These are phyloP conservation scores for Parmelia sp. DNA, from an alignment of 495 filamentous ascomycete species.

Conservation along the genomic window DNA sequence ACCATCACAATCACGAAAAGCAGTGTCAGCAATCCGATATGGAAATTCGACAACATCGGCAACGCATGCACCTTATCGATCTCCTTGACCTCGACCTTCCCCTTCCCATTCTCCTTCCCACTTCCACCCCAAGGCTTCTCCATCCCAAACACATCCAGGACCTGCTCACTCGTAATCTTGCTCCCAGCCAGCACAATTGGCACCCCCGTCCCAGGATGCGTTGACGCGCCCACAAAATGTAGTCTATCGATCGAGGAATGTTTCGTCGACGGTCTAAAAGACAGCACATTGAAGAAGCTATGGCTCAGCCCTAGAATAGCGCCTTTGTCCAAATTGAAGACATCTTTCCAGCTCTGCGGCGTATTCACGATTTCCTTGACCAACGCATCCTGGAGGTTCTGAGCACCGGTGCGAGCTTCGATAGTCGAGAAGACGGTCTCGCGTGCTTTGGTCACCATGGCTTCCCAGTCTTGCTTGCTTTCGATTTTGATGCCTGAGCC, in stretches of 20 bases:
- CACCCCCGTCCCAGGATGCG: slow-evolving; percentile 67
- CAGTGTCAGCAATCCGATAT: slow-evolving; percentile 22
- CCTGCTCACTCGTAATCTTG: slow-evolving; percentile 53
- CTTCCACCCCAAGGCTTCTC: slow-evolving; percentile 23
- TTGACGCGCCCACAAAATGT: slow-evolving; percentile 65
- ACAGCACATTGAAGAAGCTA: slow-evolving; percentile 63
- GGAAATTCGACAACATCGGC: slow-evolving; percentile 28
- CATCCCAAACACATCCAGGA: slow-evolving; percentile 35
- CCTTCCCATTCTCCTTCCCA: neutral
- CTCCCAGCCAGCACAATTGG: slow-evolving; percentile 61
- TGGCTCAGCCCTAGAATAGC: slow-evolving; percentile 63
- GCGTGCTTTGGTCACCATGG: slow-evolving; percentile 46
- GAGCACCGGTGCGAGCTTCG: slow-evolving; percentile 45
- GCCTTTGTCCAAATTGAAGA: slow-evolving; percentile 65
- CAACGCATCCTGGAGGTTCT: slow-evolving; percentile 40
- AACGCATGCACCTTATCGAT: slow-evolving; percentile 26
- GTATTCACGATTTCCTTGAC: slow-evolving; percentile 56
- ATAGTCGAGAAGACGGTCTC: slow-evolving; percentile 50
- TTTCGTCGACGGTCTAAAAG: slow-evolving; percentile 55
- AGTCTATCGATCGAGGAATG: slow-evolving; percentile 42
- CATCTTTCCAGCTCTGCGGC: slow-evolving; percentile 51
- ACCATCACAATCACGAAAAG: slow-evolving; percentile 14
- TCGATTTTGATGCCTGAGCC: slow-evolving; percentile 30
- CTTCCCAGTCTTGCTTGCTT: slow-evolving; percentile 49
- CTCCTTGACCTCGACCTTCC: slow-evolving; percentile 18